These are phyloP conservation scores for Bathelium albidoporum DNA, from an alignment of 495 filamentous ascomycete genomes.

Conservation along the genomic window DNA sequence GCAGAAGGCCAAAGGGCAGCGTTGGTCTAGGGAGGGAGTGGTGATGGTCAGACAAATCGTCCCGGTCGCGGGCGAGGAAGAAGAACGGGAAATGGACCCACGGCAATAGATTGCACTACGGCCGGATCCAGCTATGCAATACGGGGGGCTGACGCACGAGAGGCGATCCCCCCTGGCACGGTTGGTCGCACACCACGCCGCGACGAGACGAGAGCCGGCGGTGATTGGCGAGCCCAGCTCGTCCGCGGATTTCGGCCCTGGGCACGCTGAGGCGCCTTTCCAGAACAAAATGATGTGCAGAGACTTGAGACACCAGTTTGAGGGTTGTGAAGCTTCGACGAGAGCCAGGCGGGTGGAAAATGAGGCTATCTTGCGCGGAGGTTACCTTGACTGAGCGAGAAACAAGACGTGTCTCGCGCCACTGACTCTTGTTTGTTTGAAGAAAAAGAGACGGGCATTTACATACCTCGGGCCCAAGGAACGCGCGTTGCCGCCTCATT, in stretches of 20 bases:
- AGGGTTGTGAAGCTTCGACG: neutral
- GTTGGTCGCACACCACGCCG: conserved; percentile 1
- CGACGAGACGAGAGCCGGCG: neutral
- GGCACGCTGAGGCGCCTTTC: conserved; percentile 3
- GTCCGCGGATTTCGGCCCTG: conserved; percentile 1
- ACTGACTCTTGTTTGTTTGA: conserved; percentile 5
- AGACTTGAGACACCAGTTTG: conserved; percentile 4
- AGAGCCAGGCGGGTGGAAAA: neutral
- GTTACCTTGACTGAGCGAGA: neutral
- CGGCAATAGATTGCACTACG: conserved; percentile 5
- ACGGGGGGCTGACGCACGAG: conserved; percentile 4
- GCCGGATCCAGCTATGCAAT: conserved; percentile 4
- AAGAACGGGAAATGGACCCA: conserved; percentile 5
- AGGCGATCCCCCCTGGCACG: conserved; percentile 5
- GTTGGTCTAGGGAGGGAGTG: conserved; percentile 3
- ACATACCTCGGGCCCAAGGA: conserved; percentile 2
- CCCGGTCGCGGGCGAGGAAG: conserved; percentile 1
- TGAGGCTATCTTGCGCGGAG: neutral
- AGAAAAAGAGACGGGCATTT: conserved; percentile 2
- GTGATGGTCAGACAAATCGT: conserved; percentile 1
- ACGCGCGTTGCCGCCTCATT: conserved; percentile 1
- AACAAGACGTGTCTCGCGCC: neutral
- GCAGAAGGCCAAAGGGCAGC: conserved; percentile 1
- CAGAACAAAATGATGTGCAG: conserved; percentile 6
- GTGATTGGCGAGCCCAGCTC: neutral